phyloP scores from a whole-genome alignment of 192 early-diverging fungal species.

The Backusella mclennaniae region DNA sequence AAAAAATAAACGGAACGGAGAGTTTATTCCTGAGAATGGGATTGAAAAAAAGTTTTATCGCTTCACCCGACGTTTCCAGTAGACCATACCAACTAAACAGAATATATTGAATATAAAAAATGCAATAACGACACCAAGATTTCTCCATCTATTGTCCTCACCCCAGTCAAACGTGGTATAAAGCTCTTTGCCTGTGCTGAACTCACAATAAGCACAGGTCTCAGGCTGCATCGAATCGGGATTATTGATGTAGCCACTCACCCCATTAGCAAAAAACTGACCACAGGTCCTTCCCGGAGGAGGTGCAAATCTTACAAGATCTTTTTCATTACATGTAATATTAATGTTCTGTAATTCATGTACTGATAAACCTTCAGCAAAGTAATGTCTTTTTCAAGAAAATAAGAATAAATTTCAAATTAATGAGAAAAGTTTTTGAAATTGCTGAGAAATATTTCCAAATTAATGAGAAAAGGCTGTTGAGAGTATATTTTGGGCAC shows the following conservation, averaged over 20 bases:
- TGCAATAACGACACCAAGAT: constrained; percentile 55
- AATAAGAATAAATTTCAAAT: too few relatives aligned
- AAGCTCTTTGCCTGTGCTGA: constrained; percentile 33
- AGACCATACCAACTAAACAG: constrained; percentile 31
- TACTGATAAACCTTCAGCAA: constrained; percentile 54
- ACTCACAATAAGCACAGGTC: constrained; percentile 50
- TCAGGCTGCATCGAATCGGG: constrained; percentile 36
- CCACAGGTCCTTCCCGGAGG: constrained; percentile 45
- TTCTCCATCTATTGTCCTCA: constrained; percentile 55
- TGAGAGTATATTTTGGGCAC: too few relatives aligned
- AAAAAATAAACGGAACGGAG: too few relatives aligned
- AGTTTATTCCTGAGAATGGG: not conserved
- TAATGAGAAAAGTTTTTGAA: too few relatives aligned
- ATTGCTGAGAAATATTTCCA: too few relatives aligned
- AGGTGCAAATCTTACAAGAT: constrained; percentile 44
- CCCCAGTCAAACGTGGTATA: constrained; percentile 42
- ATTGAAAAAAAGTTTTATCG: constrained; percentile 19
- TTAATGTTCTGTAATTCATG: constrained; percentile 49
- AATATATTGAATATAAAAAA: constrained; percentile 50
- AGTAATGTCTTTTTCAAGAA: too few relatives aligned
- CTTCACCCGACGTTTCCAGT: constrained; percentile 33
- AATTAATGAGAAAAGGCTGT: too few relatives aligned
- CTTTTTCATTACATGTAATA: constrained; percentile 42
- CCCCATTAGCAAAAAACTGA: constrained; percentile 39
- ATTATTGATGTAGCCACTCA: constrained; percentile 58